Conservation (phyloP, 1,284 basidiomycete genomes). For the Mycosarcoma maydis region DNA sequence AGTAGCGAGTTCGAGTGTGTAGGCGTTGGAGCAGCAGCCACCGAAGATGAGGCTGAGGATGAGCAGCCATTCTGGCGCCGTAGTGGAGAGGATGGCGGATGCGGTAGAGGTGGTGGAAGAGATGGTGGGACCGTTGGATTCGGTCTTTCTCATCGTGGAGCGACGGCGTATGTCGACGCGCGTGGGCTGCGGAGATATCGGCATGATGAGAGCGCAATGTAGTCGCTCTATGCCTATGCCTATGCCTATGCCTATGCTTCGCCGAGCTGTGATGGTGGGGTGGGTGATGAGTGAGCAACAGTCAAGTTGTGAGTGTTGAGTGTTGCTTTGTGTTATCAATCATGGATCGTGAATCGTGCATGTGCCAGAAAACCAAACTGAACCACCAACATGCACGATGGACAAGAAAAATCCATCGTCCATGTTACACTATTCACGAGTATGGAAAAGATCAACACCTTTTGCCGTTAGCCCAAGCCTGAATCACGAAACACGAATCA, state of each 20-base stretch:
- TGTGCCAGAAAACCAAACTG: too few relatives aligned
- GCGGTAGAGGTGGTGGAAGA: not conserved
- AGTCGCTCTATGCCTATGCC: too few relatives aligned
- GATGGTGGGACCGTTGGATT: too few relatives aligned
- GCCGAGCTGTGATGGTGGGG: constrained; percentile 4
- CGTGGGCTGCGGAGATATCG: not conserved
- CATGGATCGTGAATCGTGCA: too few relatives aligned
- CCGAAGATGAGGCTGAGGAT: constrained; percentile 65
- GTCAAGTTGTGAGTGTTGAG: not conserved
- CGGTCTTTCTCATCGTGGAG: too few relatives aligned
- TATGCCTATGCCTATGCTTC: not conserved
- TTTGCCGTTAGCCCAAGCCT: not conserved
- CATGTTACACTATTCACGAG: too few relatives aligned
- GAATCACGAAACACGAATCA: too few relatives aligned
- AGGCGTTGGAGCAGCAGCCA: constrained; percentile 65
- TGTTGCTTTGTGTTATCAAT: too few relatives aligned
- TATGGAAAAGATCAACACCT: constrained; percentile 7
- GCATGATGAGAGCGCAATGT: constrained; percentile 1
- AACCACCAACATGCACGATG: too few relatives aligned
- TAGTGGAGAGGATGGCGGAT: constrained; percentile 17
- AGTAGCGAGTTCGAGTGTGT: constrained; percentile 59
- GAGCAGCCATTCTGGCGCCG: constrained; percentile 47
- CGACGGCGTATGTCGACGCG: constrained; percentile 12
- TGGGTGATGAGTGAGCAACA: not conserved
- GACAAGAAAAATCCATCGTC: too few relatives aligned